These are phyloP conservation scores for Acacia acuminata DNA, from an alignment of 306 rosid species.

Conservation along the genomic window DNA sequence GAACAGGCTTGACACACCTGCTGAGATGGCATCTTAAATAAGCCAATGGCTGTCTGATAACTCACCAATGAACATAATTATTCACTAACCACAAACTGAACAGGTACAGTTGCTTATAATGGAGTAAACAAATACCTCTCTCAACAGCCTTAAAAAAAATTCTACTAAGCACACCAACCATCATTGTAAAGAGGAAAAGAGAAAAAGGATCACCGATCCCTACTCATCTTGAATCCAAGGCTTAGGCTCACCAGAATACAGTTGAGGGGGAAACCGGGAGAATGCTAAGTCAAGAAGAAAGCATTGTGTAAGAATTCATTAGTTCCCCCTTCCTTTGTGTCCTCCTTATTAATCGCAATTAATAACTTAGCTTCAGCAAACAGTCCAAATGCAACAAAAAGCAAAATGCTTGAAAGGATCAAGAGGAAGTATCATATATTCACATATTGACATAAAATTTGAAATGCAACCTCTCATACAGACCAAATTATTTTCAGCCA, in stretches of 20 bases:
- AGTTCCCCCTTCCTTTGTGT: conserved; percentile 12
- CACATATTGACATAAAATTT: conserved; percentile 16
- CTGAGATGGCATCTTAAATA: not conserved
- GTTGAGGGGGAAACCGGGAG: not conserved
- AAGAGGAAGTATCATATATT: conserved; percentile 23
- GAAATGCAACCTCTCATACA: conserved; percentile 15
- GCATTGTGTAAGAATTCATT: conserved; percentile 4
- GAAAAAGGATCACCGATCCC: not conserved
- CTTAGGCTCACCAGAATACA: not conserved
- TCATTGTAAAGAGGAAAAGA: not conserved
- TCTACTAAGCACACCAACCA: not conserved
- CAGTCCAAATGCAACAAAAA: not conserved
- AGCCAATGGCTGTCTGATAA: not conserved
- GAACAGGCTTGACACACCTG: not conserved
- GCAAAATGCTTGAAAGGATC: conserved; percentile 20
- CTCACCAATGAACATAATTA: not conserved
- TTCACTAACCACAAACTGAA: not conserved
- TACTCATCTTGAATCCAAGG: not conserved
- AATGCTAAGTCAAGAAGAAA: not conserved
- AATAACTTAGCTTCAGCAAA: conserved; percentile 3
- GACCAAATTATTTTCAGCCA: conserved; percentile 25
- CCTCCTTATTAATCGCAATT: conserved; percentile 19
- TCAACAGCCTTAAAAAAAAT: not conserved
- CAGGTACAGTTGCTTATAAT: not conserved
- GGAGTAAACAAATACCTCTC: not conserved